A percentile compares a stretch with the other conserved stretches of the same genome.
phyloP scores from a whole-genome alignment of 225 moss, liverwort and hornwort species.

The Pseudisothecium myosuroides region DNA sequence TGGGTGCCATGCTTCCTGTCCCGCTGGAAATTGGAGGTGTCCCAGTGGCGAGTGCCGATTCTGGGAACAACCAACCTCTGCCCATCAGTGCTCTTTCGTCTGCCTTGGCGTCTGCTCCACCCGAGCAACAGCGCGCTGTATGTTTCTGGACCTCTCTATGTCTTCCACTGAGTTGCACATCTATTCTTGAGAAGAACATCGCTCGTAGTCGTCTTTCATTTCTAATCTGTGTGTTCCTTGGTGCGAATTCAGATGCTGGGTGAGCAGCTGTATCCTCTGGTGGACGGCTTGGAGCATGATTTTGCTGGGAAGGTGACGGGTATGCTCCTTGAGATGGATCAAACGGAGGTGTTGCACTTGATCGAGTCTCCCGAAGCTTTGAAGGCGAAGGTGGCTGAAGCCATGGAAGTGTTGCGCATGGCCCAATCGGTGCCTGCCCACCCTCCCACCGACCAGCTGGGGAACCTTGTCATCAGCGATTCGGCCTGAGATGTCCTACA shows the following conservation, averaged over 20 bases:
- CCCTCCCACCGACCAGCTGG: constrained; percentile 67
- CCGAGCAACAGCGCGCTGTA: constrained; percentile 96
- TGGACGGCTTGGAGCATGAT: constrained; percentile 84
- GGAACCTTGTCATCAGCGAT: constrained; percentile 46
- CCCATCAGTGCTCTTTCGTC: constrained; percentile 93
- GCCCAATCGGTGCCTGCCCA: constrained; percentile 55
- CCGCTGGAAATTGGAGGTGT: constrained; percentile 69
- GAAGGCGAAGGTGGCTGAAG: constrained; percentile 89
- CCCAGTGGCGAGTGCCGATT: constrained; percentile 48
- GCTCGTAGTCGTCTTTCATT: neutral
- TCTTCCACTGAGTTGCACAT: neutral
- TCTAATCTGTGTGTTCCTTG: neutral
- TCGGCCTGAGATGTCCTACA: constrained; percentile 11
- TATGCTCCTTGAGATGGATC: constrained; percentile 98
- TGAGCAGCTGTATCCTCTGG: constrained; percentile 86
- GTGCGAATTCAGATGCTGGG: constrained; percentile 65
- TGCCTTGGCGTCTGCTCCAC: constrained; percentile 85
- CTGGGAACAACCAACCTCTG: constrained; percentile 62
- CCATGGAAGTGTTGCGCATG: constrained; percentile 92
- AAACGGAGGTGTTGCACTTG: constrained; percentile 93
- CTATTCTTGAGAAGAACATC: neutral
- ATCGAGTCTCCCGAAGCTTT: constrained; percentile 94
- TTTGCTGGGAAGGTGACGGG: constrained; percentile 93
- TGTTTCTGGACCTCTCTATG: neutral
- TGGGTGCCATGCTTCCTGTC: constrained; percentile 90